These are phyloP conservation scores for Hyaloscypha hepaticicola DNA, from an alignment of 495 filamentous ascomycete species.

Conservation along the genomic window DNA sequence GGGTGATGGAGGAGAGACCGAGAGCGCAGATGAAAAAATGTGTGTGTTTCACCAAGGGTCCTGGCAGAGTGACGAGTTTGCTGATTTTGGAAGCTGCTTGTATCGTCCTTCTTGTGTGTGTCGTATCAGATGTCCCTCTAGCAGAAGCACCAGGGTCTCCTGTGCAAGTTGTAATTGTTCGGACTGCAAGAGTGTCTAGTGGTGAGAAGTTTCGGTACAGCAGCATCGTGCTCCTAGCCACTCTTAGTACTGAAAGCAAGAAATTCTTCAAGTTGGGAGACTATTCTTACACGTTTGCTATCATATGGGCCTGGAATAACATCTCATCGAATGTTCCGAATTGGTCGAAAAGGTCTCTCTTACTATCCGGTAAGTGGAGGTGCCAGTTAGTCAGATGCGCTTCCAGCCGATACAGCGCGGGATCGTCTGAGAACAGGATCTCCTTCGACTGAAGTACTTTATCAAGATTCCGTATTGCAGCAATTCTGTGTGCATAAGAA, in stretches of 20 bases:
- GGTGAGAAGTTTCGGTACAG: neutral
- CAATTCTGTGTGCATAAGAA: slow-evolving; percentile 74
- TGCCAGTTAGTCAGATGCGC: slow-evolving; percentile 76
- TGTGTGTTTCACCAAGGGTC: slow-evolving; percentile 70
- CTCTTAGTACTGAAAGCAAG: neutral
- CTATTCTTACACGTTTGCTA: slow-evolving; percentile 61
- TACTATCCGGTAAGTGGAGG: slow-evolving; percentile 71
- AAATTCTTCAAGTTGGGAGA: no score
- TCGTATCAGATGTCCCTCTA: slow-evolving; percentile 46
- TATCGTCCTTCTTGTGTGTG: slow-evolving; percentile 77
- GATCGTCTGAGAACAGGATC: slow-evolving; percentile 43
- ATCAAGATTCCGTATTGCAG: slow-evolving; percentile 69
- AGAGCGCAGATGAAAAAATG: slow-evolving; percentile 87
- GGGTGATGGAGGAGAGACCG: slow-evolving; percentile 62
- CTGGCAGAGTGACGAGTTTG: slow-evolving; percentile 71
- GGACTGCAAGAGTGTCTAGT: slow-evolving; percentile 57
- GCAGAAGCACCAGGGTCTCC: slow-evolving; percentile 26
- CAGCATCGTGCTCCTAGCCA: slow-evolving; percentile 47
- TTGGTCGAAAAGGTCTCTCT: slow-evolving; percentile 64
- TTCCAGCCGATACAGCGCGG: slow-evolving; percentile 58
- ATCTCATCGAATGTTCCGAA: slow-evolving; percentile 77
- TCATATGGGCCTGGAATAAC: slow-evolving; percentile 88
- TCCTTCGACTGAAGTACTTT: slow-evolving; percentile 61
- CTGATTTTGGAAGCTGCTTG: slow-evolving; percentile 74
- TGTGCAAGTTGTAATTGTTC: slow-evolving; percentile 58